A percentile compares a stretch with the other conserved stretches of the same genome.
phyloP scores from a whole-genome alignment of 192 early-diverging fungal genomes.

The Entophlyctis luteolus region DNA sequence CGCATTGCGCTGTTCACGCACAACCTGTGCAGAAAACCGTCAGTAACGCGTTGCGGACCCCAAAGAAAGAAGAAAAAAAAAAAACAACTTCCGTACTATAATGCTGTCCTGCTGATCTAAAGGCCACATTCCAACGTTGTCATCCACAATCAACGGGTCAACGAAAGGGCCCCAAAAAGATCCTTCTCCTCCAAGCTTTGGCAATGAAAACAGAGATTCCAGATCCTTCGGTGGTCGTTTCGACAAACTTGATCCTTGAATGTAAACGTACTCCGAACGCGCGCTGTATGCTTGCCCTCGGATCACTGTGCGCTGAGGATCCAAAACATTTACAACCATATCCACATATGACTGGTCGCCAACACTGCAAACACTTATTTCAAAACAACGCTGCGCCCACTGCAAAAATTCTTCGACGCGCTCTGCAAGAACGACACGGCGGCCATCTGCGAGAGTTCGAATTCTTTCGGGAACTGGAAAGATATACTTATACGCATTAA shows the following conservation, averaged over 20 bases:
- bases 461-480: constrained; percentile 58
- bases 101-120: constrained; percentile 72
- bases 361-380: constrained; percentile 72
- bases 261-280: constrained; percentile 62
- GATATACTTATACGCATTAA: not conserved
- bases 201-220: constrained; percentile 63
- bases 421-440: constrained; percentile 61
- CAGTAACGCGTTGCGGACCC: not conserved
- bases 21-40: constrained; percentile 24
- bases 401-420: constrained; percentile 69
- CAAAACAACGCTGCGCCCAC: constrained; percentile 61
- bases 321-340: constrained; percentile 59
- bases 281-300: constrained; percentile 63
- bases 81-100: constrained; percentile 44
- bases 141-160: constrained; percentile 67
- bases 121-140: constrained; percentile 69
- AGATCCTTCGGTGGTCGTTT: constrained; percentile 66
- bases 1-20: constrained; percentile 50
- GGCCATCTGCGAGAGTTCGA: constrained; percentile 53
- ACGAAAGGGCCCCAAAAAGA: constrained; percentile 9
- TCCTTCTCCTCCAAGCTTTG: constrained; percentile 23
- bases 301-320: constrained; percentile 55
- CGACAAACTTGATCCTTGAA: constrained; percentile 39
- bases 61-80: not conserved
- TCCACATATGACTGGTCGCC: constrained; percentile 77